Percentiles rank a stretch among this genome's conserved stretches.
Conservation (phyloP, 176 grass and related monocot species). For the Avena sativa region DNA sequence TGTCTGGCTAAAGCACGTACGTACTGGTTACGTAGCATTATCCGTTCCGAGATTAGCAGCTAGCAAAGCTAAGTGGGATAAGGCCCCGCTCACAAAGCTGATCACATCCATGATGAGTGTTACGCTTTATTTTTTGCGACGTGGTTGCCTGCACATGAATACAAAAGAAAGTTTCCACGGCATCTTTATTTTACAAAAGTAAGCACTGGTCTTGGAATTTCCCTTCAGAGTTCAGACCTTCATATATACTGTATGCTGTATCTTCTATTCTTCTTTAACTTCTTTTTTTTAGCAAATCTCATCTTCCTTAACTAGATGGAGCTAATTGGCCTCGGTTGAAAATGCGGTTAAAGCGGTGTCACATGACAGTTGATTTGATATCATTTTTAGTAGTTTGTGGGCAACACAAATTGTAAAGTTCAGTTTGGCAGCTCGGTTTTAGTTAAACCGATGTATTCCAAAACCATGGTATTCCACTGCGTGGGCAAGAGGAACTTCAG, state of each 20-base stretch:
- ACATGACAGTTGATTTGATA: not conserved
- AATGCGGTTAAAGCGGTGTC: not conserved
- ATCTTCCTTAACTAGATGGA: not conserved
- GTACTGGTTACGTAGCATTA: not conserved
- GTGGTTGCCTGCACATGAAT: constrained; percentile 22
- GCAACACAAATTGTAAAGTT: too few relatives aligned
- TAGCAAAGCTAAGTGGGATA: not conserved
- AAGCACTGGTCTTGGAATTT: constrained; percentile 23
- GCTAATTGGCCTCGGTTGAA: not conserved
- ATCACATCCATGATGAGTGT: constrained; percentile 36
- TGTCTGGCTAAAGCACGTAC: not conserved
- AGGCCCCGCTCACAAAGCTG: constrained; percentile 3
- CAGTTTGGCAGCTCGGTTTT: too few relatives aligned
- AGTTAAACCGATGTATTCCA: too few relatives aligned
- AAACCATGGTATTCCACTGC: too few relatives aligned
- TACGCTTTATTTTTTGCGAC: not conserved
- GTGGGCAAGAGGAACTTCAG: too few relatives aligned
- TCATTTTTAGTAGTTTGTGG: not conserved
- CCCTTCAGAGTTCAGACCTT: constrained; percentile 13
- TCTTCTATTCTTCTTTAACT: constrained; percentile 1
- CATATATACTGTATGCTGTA: not conserved
- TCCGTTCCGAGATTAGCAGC: not conserved
- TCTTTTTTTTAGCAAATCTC: not conserved
- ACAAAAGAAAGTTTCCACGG: constrained; percentile 34
- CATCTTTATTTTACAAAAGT: constrained; percentile 44